These are phyloP conservation scores for Fraxinus excelsior DNA, from an alignment of 257 asterid genomes.

Conservation along the genomic window DNA sequence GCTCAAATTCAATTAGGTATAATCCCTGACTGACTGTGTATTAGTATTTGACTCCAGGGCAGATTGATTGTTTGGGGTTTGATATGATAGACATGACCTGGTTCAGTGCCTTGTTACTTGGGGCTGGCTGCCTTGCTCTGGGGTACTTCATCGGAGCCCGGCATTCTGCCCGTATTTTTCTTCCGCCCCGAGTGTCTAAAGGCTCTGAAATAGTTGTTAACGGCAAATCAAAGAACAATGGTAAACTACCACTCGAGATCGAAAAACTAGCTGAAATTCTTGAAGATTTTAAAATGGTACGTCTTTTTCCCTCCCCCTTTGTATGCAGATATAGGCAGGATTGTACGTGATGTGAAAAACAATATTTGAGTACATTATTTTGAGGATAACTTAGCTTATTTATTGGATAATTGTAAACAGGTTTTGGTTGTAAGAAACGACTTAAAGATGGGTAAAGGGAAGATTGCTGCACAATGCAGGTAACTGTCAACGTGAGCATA, in stretches of 20 bases:
- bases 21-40: neutral
- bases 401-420: conserved; percentile 43
- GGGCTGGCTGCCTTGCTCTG: conserved; percentile 78
- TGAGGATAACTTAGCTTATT: conserved; percentile 22
- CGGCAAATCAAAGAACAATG: conserved; percentile 50
- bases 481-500: conserved; percentile 21
- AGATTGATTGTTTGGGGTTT: conserved; percentile 39
- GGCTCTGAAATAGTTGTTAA: conserved; percentile 24
- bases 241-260: conserved; percentile 60
- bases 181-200: conserved; percentile 29
- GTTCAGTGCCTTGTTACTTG: conserved; percentile 70
- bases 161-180: conserved; percentile 39
- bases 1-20: neutral
- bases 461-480: conserved; percentile 99
- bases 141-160: conserved; percentile 74
- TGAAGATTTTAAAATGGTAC: conserved; percentile 92
- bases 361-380: neutral
- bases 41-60: conserved; percentile 34
- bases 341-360: neutral
- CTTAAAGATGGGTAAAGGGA: conserved; percentile 97
- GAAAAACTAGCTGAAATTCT: conserved; percentile 85
- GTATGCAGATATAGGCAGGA: conserved; percentile 5
- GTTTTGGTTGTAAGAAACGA: conserved; percentile 98
- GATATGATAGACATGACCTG: conserved; percentile 77
- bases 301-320: conserved; percentile 4